These are phyloP conservation scores for Candida dendrica DNA, from an alignment of 805 yeast species.

Conservation along the genomic window DNA sequence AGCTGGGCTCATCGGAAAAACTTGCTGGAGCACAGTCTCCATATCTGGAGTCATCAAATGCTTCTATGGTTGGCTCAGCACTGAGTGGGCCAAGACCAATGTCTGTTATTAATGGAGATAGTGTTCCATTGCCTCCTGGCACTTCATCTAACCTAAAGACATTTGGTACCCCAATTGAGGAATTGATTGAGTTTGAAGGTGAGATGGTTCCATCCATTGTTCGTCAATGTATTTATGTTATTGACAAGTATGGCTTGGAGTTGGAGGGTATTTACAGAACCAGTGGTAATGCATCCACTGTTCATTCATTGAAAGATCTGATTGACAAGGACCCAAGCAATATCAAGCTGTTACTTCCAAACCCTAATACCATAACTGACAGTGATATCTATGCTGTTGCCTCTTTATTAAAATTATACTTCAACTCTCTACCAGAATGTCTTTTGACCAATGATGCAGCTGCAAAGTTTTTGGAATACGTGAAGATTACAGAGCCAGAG, in stretches of 20 bases:
- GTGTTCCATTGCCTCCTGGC: slow-evolving; percentile 21
- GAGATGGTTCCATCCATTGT: slow-evolving; percentile 91
- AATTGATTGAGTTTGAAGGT: slow-evolving; percentile 70
- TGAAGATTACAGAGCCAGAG: slow-evolving; percentile 54
- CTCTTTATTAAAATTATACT: slow-evolving; percentile 75
- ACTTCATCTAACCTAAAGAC: slow-evolving; percentile 36
- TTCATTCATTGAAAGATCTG: slow-evolving; percentile 62
- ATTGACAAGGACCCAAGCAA: slow-evolving; percentile 75
- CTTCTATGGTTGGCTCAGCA: slow-evolving; percentile 4
- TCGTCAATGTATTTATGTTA: slow-evolving; percentile 76
- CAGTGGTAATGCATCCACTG: slow-evolving; percentile 69
- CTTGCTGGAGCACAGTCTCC: slow-evolving; percentile 4
- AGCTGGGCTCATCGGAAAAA: slow-evolving; percentile 2
- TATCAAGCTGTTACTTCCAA: slow-evolving; percentile 43
- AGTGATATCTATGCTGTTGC: slow-evolving; percentile 87
- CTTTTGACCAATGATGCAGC: slow-evolving; percentile 61
- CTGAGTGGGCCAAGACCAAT: slow-evolving; percentile 23
- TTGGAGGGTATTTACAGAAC: slow-evolving; percentile 87
- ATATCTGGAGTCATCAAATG: not conserved
- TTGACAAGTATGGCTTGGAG: slow-evolving; percentile 78
- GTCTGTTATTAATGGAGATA: slow-evolving; percentile 20
- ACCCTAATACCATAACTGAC: slow-evolving; percentile 54
- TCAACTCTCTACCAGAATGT: slow-evolving; percentile 82
- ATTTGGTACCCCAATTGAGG: slow-evolving; percentile 81
- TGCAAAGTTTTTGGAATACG: slow-evolving; percentile 59